A percentile compares a stretch with the other conserved stretches of the same genome.
phyloP scores from a whole-genome alignment of 352 stramenopile species.

The Pythium guiyangense region DNA sequence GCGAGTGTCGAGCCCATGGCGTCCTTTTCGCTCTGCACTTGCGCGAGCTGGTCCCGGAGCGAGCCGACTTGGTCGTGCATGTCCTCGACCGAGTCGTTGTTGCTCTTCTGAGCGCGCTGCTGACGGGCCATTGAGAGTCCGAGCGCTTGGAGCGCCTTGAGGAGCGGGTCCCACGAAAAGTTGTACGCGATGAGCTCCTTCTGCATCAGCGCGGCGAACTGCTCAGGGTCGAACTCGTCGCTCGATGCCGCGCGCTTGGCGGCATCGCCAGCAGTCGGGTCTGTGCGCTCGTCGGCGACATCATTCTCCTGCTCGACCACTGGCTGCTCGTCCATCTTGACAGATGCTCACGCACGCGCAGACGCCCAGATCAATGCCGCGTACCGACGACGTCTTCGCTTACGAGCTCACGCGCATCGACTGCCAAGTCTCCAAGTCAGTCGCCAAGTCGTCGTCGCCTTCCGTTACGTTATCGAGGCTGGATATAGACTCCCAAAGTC shows the following conservation, averaged over 20 bases:
- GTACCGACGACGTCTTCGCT: too few relatives aligned
- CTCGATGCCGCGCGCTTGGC: neutral
- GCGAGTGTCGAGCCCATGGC: conserved; percentile 37
- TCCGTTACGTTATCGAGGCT: too few relatives aligned
- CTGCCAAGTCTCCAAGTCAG: too few relatives aligned
- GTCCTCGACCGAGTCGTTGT: conserved; percentile 42
- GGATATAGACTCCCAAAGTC: too few relatives aligned
- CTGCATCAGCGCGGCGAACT: conserved; percentile 57
- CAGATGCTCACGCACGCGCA: too few relatives aligned
- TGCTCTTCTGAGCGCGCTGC: conserved; percentile 38
- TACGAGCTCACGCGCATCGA: too few relatives aligned
- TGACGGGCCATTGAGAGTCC: conserved; percentile 49
- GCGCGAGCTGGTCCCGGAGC: conserved; percentile 35
- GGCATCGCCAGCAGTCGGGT: conserved; percentile 2
- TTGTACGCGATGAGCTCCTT: conserved; percentile 68
- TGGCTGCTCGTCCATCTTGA: conserved; percentile 13
- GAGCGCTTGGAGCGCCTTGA: conserved; percentile 58
- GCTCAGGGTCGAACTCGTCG: conserved; percentile 31
- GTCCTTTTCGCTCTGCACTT: conserved; percentile 53
- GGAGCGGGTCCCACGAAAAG: conserved; percentile 66
- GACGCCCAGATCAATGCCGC: too few relatives aligned
- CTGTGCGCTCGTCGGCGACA: conserved; percentile 8
- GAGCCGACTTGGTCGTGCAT: conserved; percentile 42
- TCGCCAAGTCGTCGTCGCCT: too few relatives aligned
- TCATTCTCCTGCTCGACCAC: conserved; percentile 16